Evolutionary conservation across 1,284 basidiomycete species (phyloP), one percentile per base, ranked within the genome.

Genomic region (Ganoderma boninense): DNA sequence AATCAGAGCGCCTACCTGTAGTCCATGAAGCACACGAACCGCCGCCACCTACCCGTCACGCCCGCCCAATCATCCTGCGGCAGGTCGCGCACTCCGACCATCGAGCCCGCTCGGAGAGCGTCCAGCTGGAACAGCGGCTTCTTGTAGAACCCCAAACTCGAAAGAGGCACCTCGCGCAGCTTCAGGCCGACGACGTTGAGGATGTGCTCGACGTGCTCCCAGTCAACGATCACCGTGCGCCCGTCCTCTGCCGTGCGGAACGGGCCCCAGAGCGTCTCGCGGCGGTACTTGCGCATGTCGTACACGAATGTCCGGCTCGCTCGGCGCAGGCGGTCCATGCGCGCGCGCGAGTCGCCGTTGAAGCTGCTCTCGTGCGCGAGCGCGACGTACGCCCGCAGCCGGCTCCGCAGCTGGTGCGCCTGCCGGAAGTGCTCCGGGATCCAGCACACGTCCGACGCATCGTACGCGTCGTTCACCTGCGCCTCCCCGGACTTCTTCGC

Each of bases 11-110:
- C 86, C 60, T 72, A 91, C 91, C 90, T 85, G 79, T 92, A 91
- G 80, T 93, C 92, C 89, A 92, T 90, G 74, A 92, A 93, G 69
- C 87, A 92, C 18, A 92, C 88, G 71, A 90, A 88, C 78, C 91
- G 82, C 73, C 87, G 83, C 91, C 91, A 93, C 20, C 84, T 86
- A 77, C 90, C 91, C 78, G 89, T 87, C 4, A 92, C 85, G 14
- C 90, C 90, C 38, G 91, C 90, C 92, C 92, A 93, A 77, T 92
- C 91, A 43, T 78, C 73, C 26, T 80, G 74, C 59, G 76, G 68
- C 42, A 80, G 78, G 57, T 77, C 77, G 14, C 70, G 73, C 42
- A 79, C 68, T 16, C 81, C 83, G n/a, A 86, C 85, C 8, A 87
- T 86, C 32, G 88, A 89, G 76, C 87, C 86, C 29, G 85, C 82